Percentiles rank a stretch among this genome's conserved stretches.
Evolutionary conservation across 768 basidiomycete species (phyloP).

Genomic region (Tricholoma furcatifolium): DNA sequence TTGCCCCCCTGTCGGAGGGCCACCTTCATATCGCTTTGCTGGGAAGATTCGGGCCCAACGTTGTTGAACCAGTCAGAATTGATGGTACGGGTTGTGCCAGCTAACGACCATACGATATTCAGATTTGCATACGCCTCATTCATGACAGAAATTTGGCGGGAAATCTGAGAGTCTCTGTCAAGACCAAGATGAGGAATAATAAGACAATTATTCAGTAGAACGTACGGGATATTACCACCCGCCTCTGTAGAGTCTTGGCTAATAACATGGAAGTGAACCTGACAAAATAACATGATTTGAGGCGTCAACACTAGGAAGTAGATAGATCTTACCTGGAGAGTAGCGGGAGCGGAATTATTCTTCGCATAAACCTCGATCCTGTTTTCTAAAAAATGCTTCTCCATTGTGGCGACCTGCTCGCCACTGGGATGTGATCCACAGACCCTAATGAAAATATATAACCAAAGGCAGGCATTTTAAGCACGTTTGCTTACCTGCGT

Average conservation of each 20-base stretch:
- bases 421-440: slow-evolving; percentile 40
- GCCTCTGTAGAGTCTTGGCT: slow-evolving; percentile 25
- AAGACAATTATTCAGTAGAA: background rate
- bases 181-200: slow-evolving; percentile 1
- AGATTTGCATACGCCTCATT: slow-evolving; percentile 38
- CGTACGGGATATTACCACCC: slow-evolving; percentile 45
- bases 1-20: slow-evolving; percentile 40
- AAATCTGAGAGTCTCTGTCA: slow-evolving; percentile 35
- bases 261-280: slow-evolving; percentile 42
- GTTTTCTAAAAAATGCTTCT: slow-evolving; percentile 42
- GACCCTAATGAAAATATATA: slow-evolving; percentile 17
- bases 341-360: slow-evolving; percentile 6
- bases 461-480: background rate
- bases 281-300: slow-evolving; percentile 1
- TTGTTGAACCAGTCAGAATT: slow-evolving; percentile 49
- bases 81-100: slow-evolving; percentile 39
- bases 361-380: slow-evolving; percentile 26
- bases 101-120: slow-evolving; percentile 40
- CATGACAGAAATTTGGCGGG: slow-evolving; percentile 36
- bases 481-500: slow-evolving; percentile 14
- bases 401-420: slow-evolving; percentile 31
- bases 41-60: slow-evolving; percentile 30
- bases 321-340: slow-evolving; percentile 17
- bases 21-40: slow-evolving; percentile 49
- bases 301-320: background rate